Evolutionary conservation across 768 basidiomycete species (phyloP).

Genomic region (Piloderma croceum): DNA sequence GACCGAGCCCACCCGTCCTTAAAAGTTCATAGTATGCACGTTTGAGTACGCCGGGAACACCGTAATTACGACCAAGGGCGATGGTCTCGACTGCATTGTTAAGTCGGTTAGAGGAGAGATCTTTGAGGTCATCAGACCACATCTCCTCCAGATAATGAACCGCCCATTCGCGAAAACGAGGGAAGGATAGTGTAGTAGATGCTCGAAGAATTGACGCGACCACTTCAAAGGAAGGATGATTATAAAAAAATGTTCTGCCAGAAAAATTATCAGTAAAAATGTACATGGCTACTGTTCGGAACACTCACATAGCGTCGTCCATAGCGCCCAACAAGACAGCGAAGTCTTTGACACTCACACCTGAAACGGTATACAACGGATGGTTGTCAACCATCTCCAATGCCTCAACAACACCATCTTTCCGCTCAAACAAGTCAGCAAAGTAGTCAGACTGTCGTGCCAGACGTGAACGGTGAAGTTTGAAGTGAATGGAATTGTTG

Average conservation of each 20-base stretch:
- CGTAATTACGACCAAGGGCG: constrained; percentile 26
- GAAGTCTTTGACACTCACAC: constrained; percentile 28
- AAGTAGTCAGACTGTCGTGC: constrained; percentile 30
- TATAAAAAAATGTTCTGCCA: constrained; percentile 8
- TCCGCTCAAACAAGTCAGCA: constrained; percentile 15
- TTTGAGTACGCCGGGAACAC: constrained; percentile 26
- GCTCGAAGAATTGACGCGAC: constrained; percentile 32
- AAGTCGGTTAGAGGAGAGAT: constrained; percentile 15
- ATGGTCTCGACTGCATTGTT: constrained; percentile 27
- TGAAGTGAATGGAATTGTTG: constrained; percentile 29
- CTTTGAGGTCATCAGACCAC: constrained; percentile 28
- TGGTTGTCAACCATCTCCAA: too few species aligned
- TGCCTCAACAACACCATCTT: constrained; percentile 17
- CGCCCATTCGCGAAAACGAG: constrained; percentile 25
- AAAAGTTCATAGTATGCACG: constrained; percentile 36
- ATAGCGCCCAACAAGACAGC: constrained; percentile 24
- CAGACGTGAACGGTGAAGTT: constrained; percentile 32
- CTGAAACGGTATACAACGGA: constrained; percentile 8
- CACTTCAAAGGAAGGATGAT: constrained; percentile 22
- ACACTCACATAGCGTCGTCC: constrained; percentile 29
- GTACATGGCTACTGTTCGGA: too few species aligned
- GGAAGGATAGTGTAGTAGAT: constrained; percentile 29
- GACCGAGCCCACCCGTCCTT: constrained; percentile 24
- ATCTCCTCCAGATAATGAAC: constrained; percentile 23
- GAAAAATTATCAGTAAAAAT: background rate